These are phyloP conservation scores for Scortechinia acanthostroma DNA, from an alignment of 2,329 filamentous ascomycete genomes.

Conservation along the genomic window DNA sequence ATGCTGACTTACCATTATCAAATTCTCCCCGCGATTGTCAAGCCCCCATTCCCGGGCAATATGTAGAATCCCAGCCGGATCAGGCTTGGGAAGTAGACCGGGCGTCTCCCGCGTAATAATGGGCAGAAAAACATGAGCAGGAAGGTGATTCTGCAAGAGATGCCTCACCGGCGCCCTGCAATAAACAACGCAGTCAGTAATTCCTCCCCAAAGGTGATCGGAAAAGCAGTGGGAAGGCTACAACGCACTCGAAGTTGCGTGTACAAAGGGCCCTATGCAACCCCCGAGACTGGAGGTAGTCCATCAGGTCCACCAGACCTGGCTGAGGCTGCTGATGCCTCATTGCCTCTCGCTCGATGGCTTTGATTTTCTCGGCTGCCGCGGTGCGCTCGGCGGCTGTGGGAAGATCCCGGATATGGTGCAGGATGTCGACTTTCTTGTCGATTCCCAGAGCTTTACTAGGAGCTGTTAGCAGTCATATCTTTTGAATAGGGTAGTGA, in stretches of 20 bases:
- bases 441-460: constrained; percentile 60
- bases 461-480: neutral
- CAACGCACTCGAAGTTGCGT: constrained; percentile 69
- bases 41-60: constrained; percentile 75
- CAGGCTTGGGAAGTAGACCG: constrained; percentile 76
- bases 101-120: constrained; percentile 68
- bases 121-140: constrained; percentile 61
- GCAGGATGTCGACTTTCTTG: constrained; percentile 74
- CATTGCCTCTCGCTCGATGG: constrained; percentile 80
- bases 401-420: constrained; percentile 75
- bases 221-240: constrained; percentile 10
- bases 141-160: constrained; percentile 69
- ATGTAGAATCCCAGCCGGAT: constrained; percentile 79
- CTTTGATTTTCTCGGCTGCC: constrained; percentile 69
- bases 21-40: constrained; percentile 7
- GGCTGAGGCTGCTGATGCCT: constrained; percentile 71
- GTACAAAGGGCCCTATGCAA: constrained; percentile 84
- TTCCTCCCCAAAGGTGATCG: neutral
- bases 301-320: constrained; percentile 72
- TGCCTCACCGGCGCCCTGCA: constrained; percentile 57
- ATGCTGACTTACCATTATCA: neutral
- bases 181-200: neutral
- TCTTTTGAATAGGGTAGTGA: constrained; percentile 32
- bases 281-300: constrained; percentile 63
- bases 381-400: constrained; percentile 41